phyloP scores from a whole-genome alignment of 2,329 filamentous ascomycete genomes.

The Colletotrichum scovillei region DNA sequence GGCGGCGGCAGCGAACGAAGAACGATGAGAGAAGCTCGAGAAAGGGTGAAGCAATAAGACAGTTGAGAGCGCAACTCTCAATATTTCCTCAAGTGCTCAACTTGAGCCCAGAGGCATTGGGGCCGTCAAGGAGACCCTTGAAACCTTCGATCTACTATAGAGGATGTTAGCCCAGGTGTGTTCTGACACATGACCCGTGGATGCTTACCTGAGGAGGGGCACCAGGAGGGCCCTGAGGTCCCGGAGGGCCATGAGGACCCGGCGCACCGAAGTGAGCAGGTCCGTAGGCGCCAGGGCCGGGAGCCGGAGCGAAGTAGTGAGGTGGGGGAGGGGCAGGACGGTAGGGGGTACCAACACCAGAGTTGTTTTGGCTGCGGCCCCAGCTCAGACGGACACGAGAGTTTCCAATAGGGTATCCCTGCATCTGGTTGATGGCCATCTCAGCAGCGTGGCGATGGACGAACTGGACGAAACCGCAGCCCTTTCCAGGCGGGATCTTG shows the following conservation, averaged over 20 bases:
- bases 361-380: conserved; percentile 99
- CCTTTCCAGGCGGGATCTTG: conserved; percentile 99
- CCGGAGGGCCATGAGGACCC: conserved; percentile 55
- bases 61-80: conserved; percentile 7
- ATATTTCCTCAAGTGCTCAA: background rate
- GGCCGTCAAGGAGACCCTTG: conserved; percentile 10
- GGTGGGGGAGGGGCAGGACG: conserved; percentile 83
- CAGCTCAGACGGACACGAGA: conserved; percentile 97
- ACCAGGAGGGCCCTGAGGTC: conserved; percentile 49
- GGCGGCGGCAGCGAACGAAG: conserved; percentile 25
- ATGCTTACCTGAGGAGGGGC: conserved; percentile 43
- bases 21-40: conserved; percentile 22
- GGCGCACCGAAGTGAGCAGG: conserved; percentile 61
- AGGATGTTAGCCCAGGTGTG: conserved; percentile 2
- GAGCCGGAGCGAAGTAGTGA: conserved; percentile 57
- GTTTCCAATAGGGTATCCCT: conserved; percentile 99
- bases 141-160: conserved; percentile 25
- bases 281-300: conserved; percentile 56
- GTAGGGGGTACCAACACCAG: conserved; percentile 96
- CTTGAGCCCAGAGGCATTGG: background rate
- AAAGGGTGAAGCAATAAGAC: conserved; percentile 27
- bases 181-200: background rate
- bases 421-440: conserved; percentile 99
- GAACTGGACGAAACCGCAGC: conserved; percentile 98
- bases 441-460: conserved; percentile 98